Percentiles rank a stretch among this genome's conserved stretches.
Evolutionary conservation across 2,329 filamentous ascomycete genomes (phyloP).

Genomic region (Cordyceps militaris): DNA sequence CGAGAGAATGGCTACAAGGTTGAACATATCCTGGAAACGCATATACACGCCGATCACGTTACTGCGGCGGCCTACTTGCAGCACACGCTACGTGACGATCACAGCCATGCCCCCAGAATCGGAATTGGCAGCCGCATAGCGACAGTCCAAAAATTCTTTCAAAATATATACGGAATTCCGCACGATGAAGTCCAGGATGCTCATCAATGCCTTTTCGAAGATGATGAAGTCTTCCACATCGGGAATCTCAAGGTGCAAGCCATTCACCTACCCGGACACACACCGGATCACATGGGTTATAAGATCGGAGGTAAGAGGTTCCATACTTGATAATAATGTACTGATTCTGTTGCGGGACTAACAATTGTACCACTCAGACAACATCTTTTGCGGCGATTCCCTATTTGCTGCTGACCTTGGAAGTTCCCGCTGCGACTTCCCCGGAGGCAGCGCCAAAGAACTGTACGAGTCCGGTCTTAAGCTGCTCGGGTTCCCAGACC

Average conservation of each 20-base stretch:
- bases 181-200: conserved; percentile 34
- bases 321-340: too few species aligned
- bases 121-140: conserved; percentile 50
- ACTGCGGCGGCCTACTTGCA: conserved; percentile 54
- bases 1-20: conserved; percentile 39
- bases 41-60: conserved; percentile 53
- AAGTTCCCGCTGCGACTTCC: conserved; percentile 43
- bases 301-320: conserved; percentile 33
- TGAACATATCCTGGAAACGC: conserved; percentile 52
- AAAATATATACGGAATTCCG: conserved; percentile 38
- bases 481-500: conserved; percentile 32
- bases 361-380: conserved; percentile 12
- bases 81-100: conserved; percentile 28
- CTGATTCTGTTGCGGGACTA: not conserved
- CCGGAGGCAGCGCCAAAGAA: conserved; percentile 35
- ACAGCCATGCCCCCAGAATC: conserved; percentile 34
- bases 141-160: conserved; percentile 45
- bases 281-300: conserved; percentile 55
- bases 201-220: conserved; percentile 47
- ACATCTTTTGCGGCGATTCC: conserved; percentile 43
- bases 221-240: conserved; percentile 46
- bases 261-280: conserved; percentile 53
- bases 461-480: conserved; percentile 34
- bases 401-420: conserved; percentile 43
- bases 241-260: conserved; percentile 39